Evolutionary conservation across 495 filamentous ascomycete species (phyloP), one percentile per base, ranked within the genome.

Genomic region (Halenospora varia): DNA sequence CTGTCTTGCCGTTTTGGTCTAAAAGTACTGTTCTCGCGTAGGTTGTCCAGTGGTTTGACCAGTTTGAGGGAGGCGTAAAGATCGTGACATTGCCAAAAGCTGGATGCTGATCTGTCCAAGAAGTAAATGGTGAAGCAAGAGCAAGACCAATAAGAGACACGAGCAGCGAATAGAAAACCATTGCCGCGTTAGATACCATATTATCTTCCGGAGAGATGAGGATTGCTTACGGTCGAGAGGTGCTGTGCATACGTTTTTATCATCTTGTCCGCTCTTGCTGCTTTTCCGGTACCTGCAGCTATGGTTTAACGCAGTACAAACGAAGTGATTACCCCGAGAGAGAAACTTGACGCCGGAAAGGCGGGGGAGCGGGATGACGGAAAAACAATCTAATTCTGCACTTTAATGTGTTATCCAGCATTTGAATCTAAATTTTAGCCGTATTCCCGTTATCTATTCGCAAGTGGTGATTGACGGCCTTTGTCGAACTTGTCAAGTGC

Each of bases 11-110:
- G 24, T 23, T 26, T 35, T 52, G 50, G 24, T 52, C 53, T 4
- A 82, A 71, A 54, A 77, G 72, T 18, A 73, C 69, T 0, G 71
- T 70, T 24, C 80, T 76, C 9, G 80, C 73, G 62, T 83, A 82
- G 1, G 79, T 69, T 17, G 48, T 51, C 3, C 48, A 22, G n/a
- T 29, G 25, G 48, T 22, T 51, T 25, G 48, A 17, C 42, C 42
- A 46, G 42, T 46, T 46, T 46, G 15, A 17, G 13, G 42, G 42
- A 46, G 42, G 42, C 13, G 13, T 46, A 46, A 46, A 46, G 42
- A 46, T 46, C 15, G 42, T 46, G 13, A 46, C 42, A 46, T 46
- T 46, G 42, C 19, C 42, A 20, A 46, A 46, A n/a, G n/a, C 8
- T 46, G 15, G 42, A 46, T 46, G n/a, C 17, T 46, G 42, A 46